Evolutionary conservation across 2,329 filamentous ascomycete genomes (phyloP), one percentile per base, ranked within the genome.

Genomic region (Fusarium tuaranense): DNA sequence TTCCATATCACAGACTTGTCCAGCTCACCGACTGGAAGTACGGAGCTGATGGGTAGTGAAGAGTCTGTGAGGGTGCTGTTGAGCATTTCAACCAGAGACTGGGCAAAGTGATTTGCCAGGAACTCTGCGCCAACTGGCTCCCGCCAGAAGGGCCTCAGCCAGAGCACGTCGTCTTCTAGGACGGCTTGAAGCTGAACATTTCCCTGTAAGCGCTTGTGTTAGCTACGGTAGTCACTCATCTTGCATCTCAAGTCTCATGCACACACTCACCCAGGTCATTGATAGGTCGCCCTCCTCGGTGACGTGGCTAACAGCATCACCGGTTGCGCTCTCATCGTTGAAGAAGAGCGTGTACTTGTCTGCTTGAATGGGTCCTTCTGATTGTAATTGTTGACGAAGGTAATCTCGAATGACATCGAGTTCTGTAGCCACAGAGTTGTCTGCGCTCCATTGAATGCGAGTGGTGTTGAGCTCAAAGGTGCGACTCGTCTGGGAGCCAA

Each of bases 111-210:
- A 60, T 76, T 77, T 20, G 76, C 76, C 2, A 78, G 59, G 53
- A 71, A 78, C 51, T 74, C 73, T 58, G 76, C 76, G 20, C 76
- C 76, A 0, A 78, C 58, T 16, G 76, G 76, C 57, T 78, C 76
- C 46, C 75, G 76, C 76, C 76, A 78, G 14, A 65, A 68, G 0
- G 74, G 76, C 18, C 65, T 73, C 3, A 78, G 64, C 63, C 69
- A 78, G n/a, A 78, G 71, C 22, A 57, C 63, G 5, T 72, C 73
- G 0, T 76, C 60, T 67, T 68, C 62, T 48, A 76, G 7, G n/a
- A 59, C 68, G 22, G 74, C 72, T 59, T 78, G 72, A 14, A 78
- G 69, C 20, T 78, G 76, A 2, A 78, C 68, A 25, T 78, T 78
- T 67, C 76, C 76, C 76, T 78, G 25, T 60, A 20, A 58, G 6